A percentile compares a stretch with the other conserved stretches of the same genome.
Evolutionary conservation across 2,329 filamentous ascomycete genomes (phyloP).

Genomic region (Paracamarosporium sp.): DNA sequence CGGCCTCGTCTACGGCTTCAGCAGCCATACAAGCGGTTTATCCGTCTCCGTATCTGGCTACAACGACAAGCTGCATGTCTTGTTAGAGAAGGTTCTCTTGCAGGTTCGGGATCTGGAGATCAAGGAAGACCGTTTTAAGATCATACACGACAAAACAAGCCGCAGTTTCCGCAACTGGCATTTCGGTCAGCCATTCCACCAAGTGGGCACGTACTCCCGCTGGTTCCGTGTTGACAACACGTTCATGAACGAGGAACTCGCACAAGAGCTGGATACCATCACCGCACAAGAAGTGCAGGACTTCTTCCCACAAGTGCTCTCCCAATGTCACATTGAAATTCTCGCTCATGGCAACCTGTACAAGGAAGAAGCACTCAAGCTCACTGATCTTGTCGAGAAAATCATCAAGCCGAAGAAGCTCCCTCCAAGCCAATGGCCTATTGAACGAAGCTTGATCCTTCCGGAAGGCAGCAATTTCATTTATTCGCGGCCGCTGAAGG

Average conservation of each 20-base stretch:
- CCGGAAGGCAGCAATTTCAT: conserved; percentile 83
- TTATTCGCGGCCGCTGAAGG: conserved; percentile 80
- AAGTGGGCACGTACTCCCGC: conserved; percentile 81
- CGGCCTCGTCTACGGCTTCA: conserved; percentile 83
- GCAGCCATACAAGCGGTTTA: conserved; percentile 73
- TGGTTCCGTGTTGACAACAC: conserved; percentile 80
- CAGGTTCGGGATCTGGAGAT: conserved; percentile 86
- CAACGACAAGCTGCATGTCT: conserved; percentile 92
- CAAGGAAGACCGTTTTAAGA: conserved; percentile 85
- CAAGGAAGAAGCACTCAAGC: conserved; percentile 87
- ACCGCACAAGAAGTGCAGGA: conserved; percentile 75
- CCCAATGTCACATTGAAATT: conserved; percentile 86
- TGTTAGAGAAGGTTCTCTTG: conserved; percentile 85
- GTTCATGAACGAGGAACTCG: conserved; percentile 80
- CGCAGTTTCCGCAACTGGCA: conserved; percentile 86
- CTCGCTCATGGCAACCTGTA: conserved; percentile 92
- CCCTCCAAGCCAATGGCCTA: conserved; percentile 79
- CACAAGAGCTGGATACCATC: conserved; percentile 76
- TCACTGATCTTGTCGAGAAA: conserved; percentile 82
- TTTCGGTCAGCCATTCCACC: conserved; percentile 85
- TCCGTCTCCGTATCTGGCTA: conserved; percentile 85
- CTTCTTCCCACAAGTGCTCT: conserved; percentile 81
- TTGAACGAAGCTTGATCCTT: conserved; percentile 77
- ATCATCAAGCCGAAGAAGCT: conserved; percentile 77
- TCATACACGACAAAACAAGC: conserved; percentile 84